Percentiles rank a stretch among this genome's conserved stretches.
Evolutionary conservation across 2,329 filamentous ascomycete genomes (phyloP).

Genomic region (Ambrosiella xylebori): DNA sequence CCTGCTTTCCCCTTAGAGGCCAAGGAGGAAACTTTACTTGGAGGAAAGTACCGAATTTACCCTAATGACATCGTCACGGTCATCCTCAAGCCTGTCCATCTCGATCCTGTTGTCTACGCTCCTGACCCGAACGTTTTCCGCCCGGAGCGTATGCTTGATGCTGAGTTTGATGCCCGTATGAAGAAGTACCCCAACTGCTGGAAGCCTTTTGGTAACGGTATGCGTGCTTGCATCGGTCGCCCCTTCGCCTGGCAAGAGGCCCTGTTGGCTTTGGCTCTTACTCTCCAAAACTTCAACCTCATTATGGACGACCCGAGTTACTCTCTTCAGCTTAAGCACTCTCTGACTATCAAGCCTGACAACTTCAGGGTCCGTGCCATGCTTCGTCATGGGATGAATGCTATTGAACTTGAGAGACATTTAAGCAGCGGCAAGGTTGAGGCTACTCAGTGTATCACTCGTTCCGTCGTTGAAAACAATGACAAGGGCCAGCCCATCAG

Average conservation of each 20-base stretch:
- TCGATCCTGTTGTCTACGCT: slow-evolving; percentile 47
- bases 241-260: slow-evolving; percentile 62
- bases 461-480: not conserved
- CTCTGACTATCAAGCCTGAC: slow-evolving; percentile 45
- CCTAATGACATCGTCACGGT: slow-evolving; percentile 32
- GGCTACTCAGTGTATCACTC: slow-evolving; percentile 4
- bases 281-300: slow-evolving; percentile 58
- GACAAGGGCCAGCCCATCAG: slow-evolving; percentile 30
- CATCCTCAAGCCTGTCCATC: slow-evolving; percentile 37
- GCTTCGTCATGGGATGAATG: slow-evolving; percentile 31
- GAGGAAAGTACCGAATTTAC: slow-evolving; percentile 42
- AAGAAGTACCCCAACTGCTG: slow-evolving; percentile 44
- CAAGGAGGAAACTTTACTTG: slow-evolving; percentile 34
- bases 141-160: slow-evolving; percentile 57
- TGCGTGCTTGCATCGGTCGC: slow-evolving; percentile 53
- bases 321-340: slow-evolving; percentile 34
- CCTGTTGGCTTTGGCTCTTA: slow-evolving; percentile 40
- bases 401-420: slow-evolving; percentile 29
- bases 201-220: slow-evolving; percentile 62
- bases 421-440: slow-evolving; percentile 21
- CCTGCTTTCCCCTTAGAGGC: slow-evolving; percentile 38
- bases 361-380: slow-evolving; percentile 44
- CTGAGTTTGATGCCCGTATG: slow-evolving; percentile 42
- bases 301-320: slow-evolving; percentile 44
- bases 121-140: slow-evolving; percentile 47